A percentile compares a stretch with the other conserved stretches of the same genome.
phyloP scores from a whole-genome alignment of 139 green algal species.

The Eudorina sp. region DNA sequence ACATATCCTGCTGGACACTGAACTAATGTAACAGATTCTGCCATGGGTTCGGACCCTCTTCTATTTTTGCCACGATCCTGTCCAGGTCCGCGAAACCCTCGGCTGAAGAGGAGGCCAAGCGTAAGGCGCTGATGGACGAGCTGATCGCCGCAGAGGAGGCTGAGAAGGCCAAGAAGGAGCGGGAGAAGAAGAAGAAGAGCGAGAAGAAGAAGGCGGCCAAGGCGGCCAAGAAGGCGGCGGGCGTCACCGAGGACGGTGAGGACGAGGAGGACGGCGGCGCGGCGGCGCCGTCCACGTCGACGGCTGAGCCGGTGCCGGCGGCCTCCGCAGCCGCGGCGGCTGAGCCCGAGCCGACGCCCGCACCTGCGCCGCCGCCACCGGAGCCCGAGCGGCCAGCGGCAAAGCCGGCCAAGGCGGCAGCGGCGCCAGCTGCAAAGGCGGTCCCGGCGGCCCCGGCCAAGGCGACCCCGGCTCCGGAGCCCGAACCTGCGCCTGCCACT shows the following conservation, averaged over 20 bases:
- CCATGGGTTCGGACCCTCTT: too few species aligned
- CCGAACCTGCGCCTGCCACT: neutral
- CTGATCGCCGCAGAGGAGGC: neutral
- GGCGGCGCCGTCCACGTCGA: neutral
- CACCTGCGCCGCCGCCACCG: too few species aligned
- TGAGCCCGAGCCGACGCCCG: neutral
- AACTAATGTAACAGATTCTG: too few species aligned
- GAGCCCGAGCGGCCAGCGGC: neutral
- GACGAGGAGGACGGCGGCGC: neutral
- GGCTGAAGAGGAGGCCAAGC: neutral
- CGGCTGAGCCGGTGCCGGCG: neutral
- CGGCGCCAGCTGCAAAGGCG: neutral
- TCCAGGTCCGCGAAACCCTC: neutral
- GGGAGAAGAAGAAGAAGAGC: neutral
- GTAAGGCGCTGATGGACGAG: neutral
- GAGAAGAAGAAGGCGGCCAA: constrained; percentile 2
- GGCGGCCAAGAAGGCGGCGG: neutral
- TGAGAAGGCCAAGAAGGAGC: constrained; percentile 23
- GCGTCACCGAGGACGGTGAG: neutral
- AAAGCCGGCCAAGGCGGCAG: neutral
- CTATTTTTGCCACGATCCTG: too few species aligned
- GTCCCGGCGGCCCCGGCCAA: neutral
- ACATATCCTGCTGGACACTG: too few species aligned
- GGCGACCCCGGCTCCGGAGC: neutral
- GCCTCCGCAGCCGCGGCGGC: neutral